Conservation (phyloP, 177 flowering plant genomes). For the Telopea speciosissima region DNA sequence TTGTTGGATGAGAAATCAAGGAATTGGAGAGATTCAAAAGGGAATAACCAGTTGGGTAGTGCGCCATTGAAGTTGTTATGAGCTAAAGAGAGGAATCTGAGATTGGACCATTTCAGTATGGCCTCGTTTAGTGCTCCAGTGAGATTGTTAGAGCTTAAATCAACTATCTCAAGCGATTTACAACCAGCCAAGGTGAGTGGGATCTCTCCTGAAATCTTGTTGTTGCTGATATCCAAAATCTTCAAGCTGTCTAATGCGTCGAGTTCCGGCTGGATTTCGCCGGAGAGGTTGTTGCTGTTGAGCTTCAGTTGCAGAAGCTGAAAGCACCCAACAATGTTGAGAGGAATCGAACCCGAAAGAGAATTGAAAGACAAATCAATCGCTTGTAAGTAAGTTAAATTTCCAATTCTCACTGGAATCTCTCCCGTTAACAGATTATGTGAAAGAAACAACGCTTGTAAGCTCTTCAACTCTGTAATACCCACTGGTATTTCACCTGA, state of each 20-base stretch:
- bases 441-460: constrained; percentile 82
- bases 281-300: constrained; percentile 72
- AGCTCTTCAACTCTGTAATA: constrained; percentile 71
- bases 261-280: constrained; percentile 82
- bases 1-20: constrained; percentile 72
- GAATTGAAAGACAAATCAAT: constrained; percentile 75
- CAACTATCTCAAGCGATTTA: constrained; percentile 81
- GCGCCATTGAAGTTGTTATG: constrained; percentile 60
- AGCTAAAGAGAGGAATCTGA: constrained; percentile 69
- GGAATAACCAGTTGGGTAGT: constrained; percentile 76
- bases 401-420: constrained; percentile 81
- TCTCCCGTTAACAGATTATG: constrained; percentile 68
- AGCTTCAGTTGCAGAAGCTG: constrained; percentile 75
- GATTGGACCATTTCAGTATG: constrained; percentile 76
- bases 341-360: constrained; percentile 77
- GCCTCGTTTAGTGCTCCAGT: constrained; percentile 75
- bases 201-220: constrained; percentile 76
- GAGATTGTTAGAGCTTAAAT: constrained; percentile 76
- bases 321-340: constrained; percentile 85
- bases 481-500: constrained; percentile 63
- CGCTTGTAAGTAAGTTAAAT: constrained; percentile 83
- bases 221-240: constrained; percentile 75
- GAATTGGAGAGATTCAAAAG: constrained; percentile 47
- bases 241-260: constrained; percentile 83
- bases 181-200: constrained; percentile 92